These are phyloP conservation scores for Astrothelium subdiscretum DNA, from an alignment of 495 filamentous ascomycete genomes.

Conservation along the genomic window DNA sequence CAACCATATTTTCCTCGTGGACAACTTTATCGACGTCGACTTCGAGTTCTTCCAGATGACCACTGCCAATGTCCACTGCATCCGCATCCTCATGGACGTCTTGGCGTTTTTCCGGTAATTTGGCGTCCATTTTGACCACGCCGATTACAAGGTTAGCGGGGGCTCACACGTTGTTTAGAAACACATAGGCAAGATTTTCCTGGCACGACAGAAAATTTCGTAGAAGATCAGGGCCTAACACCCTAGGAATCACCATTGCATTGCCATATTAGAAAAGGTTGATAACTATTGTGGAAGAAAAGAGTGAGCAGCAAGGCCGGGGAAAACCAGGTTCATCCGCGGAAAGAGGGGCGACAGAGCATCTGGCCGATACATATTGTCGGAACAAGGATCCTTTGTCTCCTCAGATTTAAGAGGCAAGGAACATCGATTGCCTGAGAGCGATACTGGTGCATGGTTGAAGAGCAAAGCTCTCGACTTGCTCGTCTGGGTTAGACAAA, in stretches of 20 bases:
- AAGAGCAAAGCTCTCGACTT: not conserved
- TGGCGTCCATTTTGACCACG: not conserved
- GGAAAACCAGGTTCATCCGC: too few relatives aligned
- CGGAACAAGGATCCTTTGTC: not conserved
- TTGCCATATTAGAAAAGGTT: too few relatives aligned
- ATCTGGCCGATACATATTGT: too few relatives aligned
- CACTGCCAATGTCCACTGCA: not conserved
- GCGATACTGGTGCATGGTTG: not conserved
- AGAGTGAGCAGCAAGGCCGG: too few relatives aligned
- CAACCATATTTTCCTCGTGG: not conserved
- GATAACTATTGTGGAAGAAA: too few relatives aligned
- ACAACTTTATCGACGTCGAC: not conserved
- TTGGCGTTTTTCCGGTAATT: not conserved
- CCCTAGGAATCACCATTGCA: too few relatives aligned
- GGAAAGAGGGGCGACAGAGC: not conserved
- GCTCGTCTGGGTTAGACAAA: not conserved
- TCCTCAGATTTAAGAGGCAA: not conserved
- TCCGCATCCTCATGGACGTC: not conserved
- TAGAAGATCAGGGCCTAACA: not conserved
- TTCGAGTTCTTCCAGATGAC: conserved; percentile 12
- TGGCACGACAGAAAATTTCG: too few relatives aligned
- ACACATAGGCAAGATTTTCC: too few relatives aligned
- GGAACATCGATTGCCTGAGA: not conserved
- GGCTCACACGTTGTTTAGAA: not conserved
- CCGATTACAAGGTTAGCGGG: not conserved